Conservation (phyloP, 2,329 filamentous ascomycete genomes). For the Aulographum hederae region DNA sequence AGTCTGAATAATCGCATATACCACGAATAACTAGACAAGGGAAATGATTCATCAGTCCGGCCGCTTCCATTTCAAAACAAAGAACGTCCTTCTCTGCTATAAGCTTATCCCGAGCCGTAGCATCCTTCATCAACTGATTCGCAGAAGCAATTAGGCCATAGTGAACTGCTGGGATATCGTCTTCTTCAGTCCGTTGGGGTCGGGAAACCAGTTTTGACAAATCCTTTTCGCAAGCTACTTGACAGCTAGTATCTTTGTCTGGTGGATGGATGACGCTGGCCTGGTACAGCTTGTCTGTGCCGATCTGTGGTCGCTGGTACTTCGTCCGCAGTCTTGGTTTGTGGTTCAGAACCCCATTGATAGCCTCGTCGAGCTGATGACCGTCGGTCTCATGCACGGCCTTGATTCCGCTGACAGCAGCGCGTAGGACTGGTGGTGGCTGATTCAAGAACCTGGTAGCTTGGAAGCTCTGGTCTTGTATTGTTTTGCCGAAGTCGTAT, state of each 20-base stretch:
- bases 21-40: slow-evolving; percentile 9
- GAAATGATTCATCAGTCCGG: too few species aligned
- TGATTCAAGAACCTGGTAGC: slow-evolving; percentile 5
- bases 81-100: slow-evolving; percentile 3
- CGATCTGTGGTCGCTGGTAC: background rate
- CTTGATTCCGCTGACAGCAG: slow-evolving; percentile 8
- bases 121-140: slow-evolving; percentile 10
- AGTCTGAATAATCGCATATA: slow-evolving; percentile 7
- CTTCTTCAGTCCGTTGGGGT: background rate
- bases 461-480: slow-evolving; percentile 6
- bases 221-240: background rate
- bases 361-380: slow-evolving; percentile 3
- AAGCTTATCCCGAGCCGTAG: slow-evolving; percentile 5
- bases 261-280: background rate
- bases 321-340: background rate
- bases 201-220: background rate
- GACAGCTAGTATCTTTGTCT: background rate
- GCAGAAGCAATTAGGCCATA: slow-evolving; percentile 11
- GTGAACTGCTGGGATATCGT: slow-evolving; percentile 5
- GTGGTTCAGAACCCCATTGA: background rate
- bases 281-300: background rate
- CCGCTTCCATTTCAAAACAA: slow-evolving; percentile 12
- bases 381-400: slow-evolving; percentile 5
- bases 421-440: slow-evolving; percentile 8
- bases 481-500: slow-evolving; percentile 14